phyloP scores from a whole-genome alignment of 495 filamentous ascomycete genomes.

The Staphylotrichum longicolle region DNA sequence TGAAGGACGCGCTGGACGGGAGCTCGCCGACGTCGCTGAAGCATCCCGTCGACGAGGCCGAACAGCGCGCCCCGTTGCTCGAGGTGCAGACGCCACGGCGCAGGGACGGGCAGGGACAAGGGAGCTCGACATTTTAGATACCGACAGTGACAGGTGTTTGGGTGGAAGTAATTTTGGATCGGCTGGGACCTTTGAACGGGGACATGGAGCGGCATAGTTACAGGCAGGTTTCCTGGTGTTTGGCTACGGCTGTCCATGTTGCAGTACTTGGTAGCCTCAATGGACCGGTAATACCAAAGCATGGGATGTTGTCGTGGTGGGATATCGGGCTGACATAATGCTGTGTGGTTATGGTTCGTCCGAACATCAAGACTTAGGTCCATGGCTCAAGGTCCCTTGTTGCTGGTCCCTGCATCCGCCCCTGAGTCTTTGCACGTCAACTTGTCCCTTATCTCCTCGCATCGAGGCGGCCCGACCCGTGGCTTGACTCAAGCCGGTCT shows the following conservation, averaged over 20 bases:
- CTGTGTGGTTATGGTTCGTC: no score
- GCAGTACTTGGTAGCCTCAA: no score
- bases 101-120: neutral
- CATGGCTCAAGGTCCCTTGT: no score
- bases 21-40: conserved; percentile 7
- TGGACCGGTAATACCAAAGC: no score
- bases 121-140: neutral
- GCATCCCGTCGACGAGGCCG: conserved; percentile 12
- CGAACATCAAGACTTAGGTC: no score
- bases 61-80: conserved; percentile 26
- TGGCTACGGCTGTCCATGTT: no score
- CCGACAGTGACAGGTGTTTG: neutral
- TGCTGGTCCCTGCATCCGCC: neutral
- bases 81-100: conserved; percentile 20
- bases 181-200: no score
- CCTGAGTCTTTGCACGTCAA: neutral
- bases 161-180: no score
- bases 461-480: conserved; percentile 8
- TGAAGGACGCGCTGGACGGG: conserved; percentile 36
- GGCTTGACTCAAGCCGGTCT: neutral
- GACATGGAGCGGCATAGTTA: no score
- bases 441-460: neutral
- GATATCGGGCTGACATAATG: no score
- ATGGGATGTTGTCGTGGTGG: no score
- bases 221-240: neutral